Conservation (phyloP, 2,329 filamentous ascomycete genomes). For the Scorias spongiosa region DNA sequence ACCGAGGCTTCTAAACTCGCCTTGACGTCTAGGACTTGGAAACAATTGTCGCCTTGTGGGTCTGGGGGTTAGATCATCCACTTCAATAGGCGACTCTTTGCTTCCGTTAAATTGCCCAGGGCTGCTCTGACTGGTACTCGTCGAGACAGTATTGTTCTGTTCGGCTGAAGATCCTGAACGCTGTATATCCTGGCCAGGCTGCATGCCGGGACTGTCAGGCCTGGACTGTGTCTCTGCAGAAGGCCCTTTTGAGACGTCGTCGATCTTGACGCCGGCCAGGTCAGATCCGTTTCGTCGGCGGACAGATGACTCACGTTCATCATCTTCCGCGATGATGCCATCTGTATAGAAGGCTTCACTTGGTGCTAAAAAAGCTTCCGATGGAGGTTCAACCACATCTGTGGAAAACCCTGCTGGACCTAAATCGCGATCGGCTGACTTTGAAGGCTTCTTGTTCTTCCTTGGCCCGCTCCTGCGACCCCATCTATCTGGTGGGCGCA, state of each 20-base stretch:
- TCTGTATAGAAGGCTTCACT: slow-evolving; percentile 14
- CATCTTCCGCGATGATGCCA: slow-evolving; percentile 12
- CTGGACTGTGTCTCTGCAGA: slow-evolving; percentile 20
- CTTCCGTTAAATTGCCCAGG: slow-evolving; percentile 37
- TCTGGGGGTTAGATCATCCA: slow-evolving; percentile 40
- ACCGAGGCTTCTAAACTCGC: slow-evolving; percentile 45
- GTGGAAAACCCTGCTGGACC: slow-evolving; percentile 7
- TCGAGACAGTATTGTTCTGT: slow-evolving; percentile 24
- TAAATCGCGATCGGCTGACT: slow-evolving; percentile 3
- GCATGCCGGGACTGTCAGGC: slow-evolving; percentile 33
- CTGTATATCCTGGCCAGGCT: slow-evolving; percentile 21
- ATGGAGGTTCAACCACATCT: slow-evolving; percentile 16
- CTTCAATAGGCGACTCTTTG: slow-evolving; percentile 33
- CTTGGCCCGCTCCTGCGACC: slow-evolving; percentile 26
- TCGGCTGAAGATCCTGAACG: slow-evolving; percentile 9
- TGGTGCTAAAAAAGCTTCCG: slow-evolving; percentile 9
- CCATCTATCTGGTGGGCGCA: slow-evolving; percentile 76
- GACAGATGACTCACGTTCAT: neutral
- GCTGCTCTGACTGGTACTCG: slow-evolving; percentile 45
- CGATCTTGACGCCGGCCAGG: neutral
- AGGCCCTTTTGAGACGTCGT: neutral
- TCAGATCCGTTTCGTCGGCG: neutral
- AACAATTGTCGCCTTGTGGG: slow-evolving; percentile 60
- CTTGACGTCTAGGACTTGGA: slow-evolving; percentile 56
- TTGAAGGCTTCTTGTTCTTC: slow-evolving; percentile 15